A percentile compares a stretch with the other conserved stretches of the same genome.
These are phyloP conservation scores for Apocynum venetum DNA, from an alignment of 257 asterid genomes.

Conservation along the genomic window DNA sequence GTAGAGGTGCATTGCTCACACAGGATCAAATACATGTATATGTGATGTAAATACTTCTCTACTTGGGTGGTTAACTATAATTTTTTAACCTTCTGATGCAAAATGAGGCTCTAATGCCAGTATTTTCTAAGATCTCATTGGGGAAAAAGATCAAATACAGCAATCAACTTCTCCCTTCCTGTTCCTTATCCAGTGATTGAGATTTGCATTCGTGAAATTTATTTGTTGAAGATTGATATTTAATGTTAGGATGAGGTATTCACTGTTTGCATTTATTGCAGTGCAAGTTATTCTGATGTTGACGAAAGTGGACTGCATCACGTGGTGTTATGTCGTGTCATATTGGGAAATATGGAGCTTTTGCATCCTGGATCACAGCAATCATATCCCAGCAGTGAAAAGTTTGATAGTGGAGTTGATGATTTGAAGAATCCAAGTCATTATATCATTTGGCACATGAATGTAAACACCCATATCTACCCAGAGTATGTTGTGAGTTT, in stretches of 20 bases:
- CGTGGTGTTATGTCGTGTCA: slow-evolving; percentile 18
- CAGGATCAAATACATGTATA: not conserved
- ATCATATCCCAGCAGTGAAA: slow-evolving; percentile 22
- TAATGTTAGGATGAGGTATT: not conserved
- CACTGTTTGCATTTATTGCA: slow-evolving; percentile 11
- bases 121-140: not conserved
- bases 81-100: not conserved
- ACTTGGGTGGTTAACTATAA: not conserved
- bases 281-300: slow-evolving; percentile 16
- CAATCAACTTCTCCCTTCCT: not conserved
- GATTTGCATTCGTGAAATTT: not conserved
- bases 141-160: not conserved
- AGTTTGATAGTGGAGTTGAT: slow-evolving; percentile 32
- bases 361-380: slow-evolving; percentile 26
- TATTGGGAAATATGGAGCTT: slow-evolving; percentile 23
- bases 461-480: slow-evolving; percentile 24
- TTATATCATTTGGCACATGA: slow-evolving; percentile 27
- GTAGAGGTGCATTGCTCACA: not conserved
- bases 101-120: not conserved
- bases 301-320: slow-evolving; percentile 21
- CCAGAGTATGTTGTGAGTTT: slow-evolving; percentile 29
- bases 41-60: not conserved
- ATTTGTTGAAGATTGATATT: not conserved
- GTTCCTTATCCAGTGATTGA: not conserved
- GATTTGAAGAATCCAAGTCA: slow-evolving; percentile 22